phyloP scores from a whole-genome alignment of 108 stramenopile species.

The Fragilariopsis cylindrus region DNA sequence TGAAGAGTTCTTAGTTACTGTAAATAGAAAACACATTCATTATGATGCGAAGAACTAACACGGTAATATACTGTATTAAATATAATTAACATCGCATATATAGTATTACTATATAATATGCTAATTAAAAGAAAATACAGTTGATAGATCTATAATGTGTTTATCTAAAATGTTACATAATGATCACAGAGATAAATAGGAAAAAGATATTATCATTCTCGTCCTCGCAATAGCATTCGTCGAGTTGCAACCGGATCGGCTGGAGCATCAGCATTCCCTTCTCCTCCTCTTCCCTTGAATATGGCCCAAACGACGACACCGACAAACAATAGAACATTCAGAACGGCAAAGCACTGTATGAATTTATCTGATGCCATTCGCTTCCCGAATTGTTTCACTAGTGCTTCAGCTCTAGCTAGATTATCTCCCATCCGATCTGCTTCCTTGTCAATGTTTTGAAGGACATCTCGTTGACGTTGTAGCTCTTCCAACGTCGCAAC shows the following conservation, averaged over 20 bases:
- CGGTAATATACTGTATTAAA: too few relatives aligned
- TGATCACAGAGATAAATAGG: too few relatives aligned
- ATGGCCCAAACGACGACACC: slow-evolving; percentile 87
- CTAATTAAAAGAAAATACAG: too few relatives aligned
- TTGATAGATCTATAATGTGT: too few relatives aligned
- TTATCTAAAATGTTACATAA: too few relatives aligned
- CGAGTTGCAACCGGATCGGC: slow-evolving; percentile 24
- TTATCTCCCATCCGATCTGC: slow-evolving; percentile 89
- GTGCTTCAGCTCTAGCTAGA: slow-evolving; percentile 82
- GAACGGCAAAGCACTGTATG: slow-evolving; percentile 90
- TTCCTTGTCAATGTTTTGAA: slow-evolving; percentile 84
- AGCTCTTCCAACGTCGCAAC: slow-evolving; percentile 83
- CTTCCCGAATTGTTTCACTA: slow-evolving; percentile 92
- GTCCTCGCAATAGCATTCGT: background rate
- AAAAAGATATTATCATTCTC: background rate
- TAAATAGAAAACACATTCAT: too few relatives aligned
- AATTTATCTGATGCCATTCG: slow-evolving; percentile 94
- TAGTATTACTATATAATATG: too few relatives aligned
- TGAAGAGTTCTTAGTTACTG: too few relatives aligned
- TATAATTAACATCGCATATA: too few relatives aligned
- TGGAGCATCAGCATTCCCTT: slow-evolving; percentile 17
- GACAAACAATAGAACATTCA: slow-evolving; percentile 80
- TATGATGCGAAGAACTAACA: too few relatives aligned
- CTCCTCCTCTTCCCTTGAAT: slow-evolving; percentile 47
- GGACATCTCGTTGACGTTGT: slow-evolving; percentile 85